Conservation (phyloP, 495 filamentous ascomycete species). For the Haplographium delicatum region DNA sequence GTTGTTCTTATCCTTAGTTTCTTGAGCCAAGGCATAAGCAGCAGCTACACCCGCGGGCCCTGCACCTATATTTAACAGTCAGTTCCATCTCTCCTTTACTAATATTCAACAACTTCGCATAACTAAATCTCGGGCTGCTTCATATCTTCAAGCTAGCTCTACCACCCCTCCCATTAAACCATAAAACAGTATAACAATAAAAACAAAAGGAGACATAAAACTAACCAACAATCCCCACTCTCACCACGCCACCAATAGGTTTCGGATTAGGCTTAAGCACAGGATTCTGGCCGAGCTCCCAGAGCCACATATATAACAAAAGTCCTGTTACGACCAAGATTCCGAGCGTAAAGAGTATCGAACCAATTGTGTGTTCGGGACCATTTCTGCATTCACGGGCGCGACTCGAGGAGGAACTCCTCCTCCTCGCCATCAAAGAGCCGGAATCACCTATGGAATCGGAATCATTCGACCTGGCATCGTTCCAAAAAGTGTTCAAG, state of each 20-base stretch:
- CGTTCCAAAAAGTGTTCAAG: too few relatives aligned
- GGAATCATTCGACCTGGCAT: too few relatives aligned
- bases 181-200: neutral
- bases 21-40: neutral
- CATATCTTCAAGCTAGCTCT: neutral
- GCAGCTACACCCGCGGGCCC: slow-evolving; percentile 14
- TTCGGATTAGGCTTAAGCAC: too few relatives aligned
- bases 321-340: too few relatives aligned
- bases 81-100: neutral
- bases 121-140: neutral
- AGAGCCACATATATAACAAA: too few relatives aligned
- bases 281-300: too few relatives aligned
- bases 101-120: neutral
- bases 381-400: too few relatives aligned
- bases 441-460: too few relatives aligned
- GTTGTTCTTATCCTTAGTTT: neutral
- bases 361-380: too few relatives aligned
- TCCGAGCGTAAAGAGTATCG: too few relatives aligned
- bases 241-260: neutral
- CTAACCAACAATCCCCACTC: slow-evolving; percentile 9
- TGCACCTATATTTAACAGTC: slow-evolving; percentile 2
- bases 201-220: neutral
- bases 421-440: too few relatives aligned
- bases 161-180: neutral
- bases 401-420: too few relatives aligned